These are phyloP conservation scores for Vigna hirtella DNA, from an alignment of 306 rosid genomes.

Conservation along the genomic window DNA sequence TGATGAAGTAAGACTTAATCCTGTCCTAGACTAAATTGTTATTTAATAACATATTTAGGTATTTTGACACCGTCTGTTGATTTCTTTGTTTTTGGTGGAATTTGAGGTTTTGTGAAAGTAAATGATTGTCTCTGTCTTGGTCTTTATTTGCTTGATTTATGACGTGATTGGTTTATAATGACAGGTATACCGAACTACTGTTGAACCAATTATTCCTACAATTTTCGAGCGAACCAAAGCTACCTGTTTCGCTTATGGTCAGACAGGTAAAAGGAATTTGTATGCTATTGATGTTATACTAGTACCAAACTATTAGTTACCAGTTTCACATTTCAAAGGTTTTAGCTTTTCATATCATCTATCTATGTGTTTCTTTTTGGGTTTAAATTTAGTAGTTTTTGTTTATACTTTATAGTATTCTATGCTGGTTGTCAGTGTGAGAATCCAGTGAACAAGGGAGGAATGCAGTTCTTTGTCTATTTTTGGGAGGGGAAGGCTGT, in stretches of 20 bases:
- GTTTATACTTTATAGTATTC: conserved; percentile 26
- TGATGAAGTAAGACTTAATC: conserved; percentile 72
- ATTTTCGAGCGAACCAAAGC: conserved; percentile 97
- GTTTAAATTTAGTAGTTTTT: conserved; percentile 5
- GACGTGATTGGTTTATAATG: conserved; percentile 36
- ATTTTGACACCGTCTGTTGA: conserved; percentile 27
- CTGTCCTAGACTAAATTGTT: conserved; percentile 12
- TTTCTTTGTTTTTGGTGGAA: conserved; percentile 1
- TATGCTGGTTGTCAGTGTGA: not conserved
- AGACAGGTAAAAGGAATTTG: conserved; percentile 69
- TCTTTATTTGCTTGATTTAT: conserved; percentile 41
- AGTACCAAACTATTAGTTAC: conserved; percentile 16
- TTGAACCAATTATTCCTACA: conserved; percentile 96
- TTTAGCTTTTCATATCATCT: conserved; percentile 17
- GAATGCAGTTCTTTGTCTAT: not conserved
- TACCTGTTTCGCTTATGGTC: conserved; percentile 99
- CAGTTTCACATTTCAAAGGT: conserved; percentile 12
- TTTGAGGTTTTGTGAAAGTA: conserved; percentile 17
- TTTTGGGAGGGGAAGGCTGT: not conserved
- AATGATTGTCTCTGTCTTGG: conserved; percentile 30
- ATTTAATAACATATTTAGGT: not conserved
- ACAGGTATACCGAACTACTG: conserved; percentile 89
- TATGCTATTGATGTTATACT: conserved; percentile 3
- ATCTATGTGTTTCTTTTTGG: not conserved
- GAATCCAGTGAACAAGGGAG: conserved; percentile 1